Conservation (phyloP, 768 basidiomycete species). For the Glaciozyma martinii region DNA sequence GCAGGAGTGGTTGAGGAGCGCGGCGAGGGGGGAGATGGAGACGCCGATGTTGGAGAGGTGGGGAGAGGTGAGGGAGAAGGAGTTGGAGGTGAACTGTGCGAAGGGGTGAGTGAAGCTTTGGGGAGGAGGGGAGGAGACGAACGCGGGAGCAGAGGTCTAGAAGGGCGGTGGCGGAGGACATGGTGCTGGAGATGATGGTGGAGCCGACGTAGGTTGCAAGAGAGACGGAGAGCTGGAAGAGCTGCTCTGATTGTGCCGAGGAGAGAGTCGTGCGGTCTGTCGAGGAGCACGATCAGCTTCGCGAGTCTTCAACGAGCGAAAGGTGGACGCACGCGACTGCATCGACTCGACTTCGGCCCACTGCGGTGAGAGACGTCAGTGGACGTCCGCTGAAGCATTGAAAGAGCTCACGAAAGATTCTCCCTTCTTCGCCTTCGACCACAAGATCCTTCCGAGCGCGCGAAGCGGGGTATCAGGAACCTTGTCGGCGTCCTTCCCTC, state of each 20-base stretch:
- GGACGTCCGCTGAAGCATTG: fast-evolving
- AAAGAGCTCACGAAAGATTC: slow-evolving; percentile 31
- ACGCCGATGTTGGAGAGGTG: slow-evolving; percentile 72
- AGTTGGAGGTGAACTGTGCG: slow-evolving; percentile 75
- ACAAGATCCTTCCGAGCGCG: slow-evolving; percentile 62
- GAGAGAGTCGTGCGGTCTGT: slow-evolving; percentile 17
- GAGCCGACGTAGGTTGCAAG: slow-evolving; percentile 37
- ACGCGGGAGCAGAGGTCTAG: slow-evolving; percentile 39
- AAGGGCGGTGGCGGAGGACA: slow-evolving; percentile 25
- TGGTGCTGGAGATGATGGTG: slow-evolving; percentile 14
- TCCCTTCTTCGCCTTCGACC: slow-evolving; percentile 49
- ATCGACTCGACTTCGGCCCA: slow-evolving; percentile 56
- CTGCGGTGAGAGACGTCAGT: slow-evolving; percentile 37
- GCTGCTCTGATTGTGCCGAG: slow-evolving; percentile 29
- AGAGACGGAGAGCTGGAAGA: slow-evolving; percentile 35
- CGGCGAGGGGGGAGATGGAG: slow-evolving; percentile 67
- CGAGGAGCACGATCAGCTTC: background rate
- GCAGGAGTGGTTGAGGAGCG: slow-evolving; percentile 75
- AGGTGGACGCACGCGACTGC: slow-evolving; percentile 62
- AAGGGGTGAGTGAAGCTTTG: too few species aligned
- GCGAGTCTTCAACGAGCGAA: background rate
- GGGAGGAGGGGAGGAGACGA: slow-evolving; percentile 2
- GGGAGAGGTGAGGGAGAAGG: slow-evolving; percentile 73
- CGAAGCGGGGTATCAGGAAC: slow-evolving; percentile 68
- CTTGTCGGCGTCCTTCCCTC: background rate